Base-by-base conservation (phyloP, 1,284 basidiomycete species). In the Pascua guehoae region DNA sequence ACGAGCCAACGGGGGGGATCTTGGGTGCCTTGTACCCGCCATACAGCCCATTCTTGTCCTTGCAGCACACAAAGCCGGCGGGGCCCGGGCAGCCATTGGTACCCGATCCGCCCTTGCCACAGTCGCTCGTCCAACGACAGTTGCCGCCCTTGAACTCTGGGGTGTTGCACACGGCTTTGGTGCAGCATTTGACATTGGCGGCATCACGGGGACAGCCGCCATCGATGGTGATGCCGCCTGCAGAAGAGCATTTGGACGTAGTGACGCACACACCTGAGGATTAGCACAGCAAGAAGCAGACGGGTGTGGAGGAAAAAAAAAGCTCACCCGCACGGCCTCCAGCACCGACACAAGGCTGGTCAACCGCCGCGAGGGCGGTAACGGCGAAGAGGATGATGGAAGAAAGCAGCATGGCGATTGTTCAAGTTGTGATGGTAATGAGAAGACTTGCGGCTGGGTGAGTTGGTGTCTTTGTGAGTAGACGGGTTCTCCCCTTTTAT, bases 71-170 rank as follows among this genome's bases (percentile, higher is more conserved):
- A 11, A 50, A 50, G 12, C 42, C 16, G 12, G 17, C 9, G 5
- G 16, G 16, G 10, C 49, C 40, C 12, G 37, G 16, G 15, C 49
- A 50, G 18, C 49, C 49, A 32, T 32, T 32, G 12, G 24, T 9
- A 10, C 49, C 49, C 10, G 40, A 40, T 11, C 40, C 24, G 14
- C 8, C 49, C 18, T 41, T 41, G 14, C 12, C 24, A n/a, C 49
- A 50, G 49, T 50, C 40, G 24, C 49, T 50, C 9, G 17, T 32
- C 49, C 49, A 50, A 12, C 49, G 17, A 41, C 49, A 50, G 49
- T 50, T 50, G 41, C 49, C 49, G 18, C 49, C 49, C 12, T 12
- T 12, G 49, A 50, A 50, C 14, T 10, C 41, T 7, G 41, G 15
- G 49, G 41, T 50, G 36, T 32, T 50, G 49, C 49, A 50, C 17